Evolutionary conservation across 192 early-diverging fungal genomes (phyloP), one percentile per base, ranked within the genome.

Genomic region (Coemansia sp.): DNA sequence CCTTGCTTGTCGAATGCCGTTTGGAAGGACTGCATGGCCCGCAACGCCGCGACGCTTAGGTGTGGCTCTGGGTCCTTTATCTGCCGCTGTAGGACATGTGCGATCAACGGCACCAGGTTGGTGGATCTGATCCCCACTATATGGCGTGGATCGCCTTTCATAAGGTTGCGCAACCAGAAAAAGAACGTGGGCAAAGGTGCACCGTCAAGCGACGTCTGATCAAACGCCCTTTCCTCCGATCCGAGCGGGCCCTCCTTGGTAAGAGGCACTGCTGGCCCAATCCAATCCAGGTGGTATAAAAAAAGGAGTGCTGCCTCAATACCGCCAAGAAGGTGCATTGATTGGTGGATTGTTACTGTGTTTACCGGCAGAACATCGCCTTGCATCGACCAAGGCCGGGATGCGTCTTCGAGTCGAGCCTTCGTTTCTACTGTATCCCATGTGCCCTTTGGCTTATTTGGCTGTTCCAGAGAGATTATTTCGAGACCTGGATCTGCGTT

Each of bases 21-120:
- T 20, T 78, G 77, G 24, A 78, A 67, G 12, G 67, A 61, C 68
- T 78, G 77, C 33, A 67, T 67, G 5, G 77, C 77, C 23, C 77
- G 57, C 10, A 78, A 24, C 0, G 56, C 64, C 10, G 71, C 77
- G 38, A 73, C 66, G n/a, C 63, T 78, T 20, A 78, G 55, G 36
- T 70, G 68, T 0, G 46, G 20, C 4, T 36, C 46, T 12, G 68
- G 55, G 20, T 78, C 68, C 10, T 56, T 45, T 23, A 55, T 43
- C 36, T 64, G 63, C 35, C 46, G 48, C 44, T 73, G 71, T 20
- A 78, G 62, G 10, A 72, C 63, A 48, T 68, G 71, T 9, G 71
- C 71, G 5, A 73, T 46, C n/a, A 73, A 62, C 33, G 62, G 43
- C 34, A 77, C 71, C 33, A 73, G 24, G 43, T 73, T 69, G 6